Evolutionary conservation across 2,329 filamentous ascomycete species (phyloP).

Genomic region (Phoma sp.): DNA sequence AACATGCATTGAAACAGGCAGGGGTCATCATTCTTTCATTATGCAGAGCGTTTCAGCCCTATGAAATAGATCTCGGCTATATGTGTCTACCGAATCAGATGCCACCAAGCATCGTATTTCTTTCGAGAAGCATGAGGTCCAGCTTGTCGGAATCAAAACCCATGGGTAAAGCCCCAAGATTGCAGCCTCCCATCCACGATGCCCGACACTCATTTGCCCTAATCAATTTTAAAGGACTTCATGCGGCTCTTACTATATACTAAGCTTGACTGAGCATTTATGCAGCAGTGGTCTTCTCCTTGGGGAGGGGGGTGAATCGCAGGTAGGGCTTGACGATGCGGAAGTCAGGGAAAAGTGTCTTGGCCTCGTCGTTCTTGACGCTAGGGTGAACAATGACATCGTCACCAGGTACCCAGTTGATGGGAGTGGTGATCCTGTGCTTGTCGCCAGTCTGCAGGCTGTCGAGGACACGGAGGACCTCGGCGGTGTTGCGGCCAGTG

Average conservation of each 20-base stretch:
- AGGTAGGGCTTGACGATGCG: conserved; percentile 68
- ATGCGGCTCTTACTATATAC: conserved; percentile 2
- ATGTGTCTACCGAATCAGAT: conserved; percentile 9
- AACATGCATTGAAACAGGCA: conserved; percentile 9
- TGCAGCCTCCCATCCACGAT: conserved; percentile 9
- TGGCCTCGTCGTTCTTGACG: conserved; percentile 64
- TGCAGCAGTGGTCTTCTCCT: conserved; percentile 61
- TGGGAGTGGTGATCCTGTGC: conserved; percentile 65
- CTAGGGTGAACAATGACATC: conserved; percentile 67
- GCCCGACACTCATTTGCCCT: conserved; percentile 11
- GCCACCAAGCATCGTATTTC: background rate
- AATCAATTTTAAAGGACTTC: conserved; percentile 1
- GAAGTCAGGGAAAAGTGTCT: conserved; percentile 65
- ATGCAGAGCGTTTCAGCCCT: conserved; percentile 19
- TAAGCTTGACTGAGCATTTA: conserved; percentile 12
- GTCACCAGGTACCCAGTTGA: conserved; percentile 65
- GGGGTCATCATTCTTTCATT: conserved; percentile 18
- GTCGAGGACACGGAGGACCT: conserved; percentile 60
- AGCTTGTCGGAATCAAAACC: background rate
- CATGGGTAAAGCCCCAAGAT: conserved; percentile 1
- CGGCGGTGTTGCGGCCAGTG: conserved; percentile 62
- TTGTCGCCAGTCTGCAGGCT: conserved; percentile 64
- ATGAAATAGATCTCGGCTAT: conserved; percentile 2
- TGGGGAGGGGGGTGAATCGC: conserved; percentile 63
- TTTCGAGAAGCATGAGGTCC: conserved; percentile 14